Evolutionary conservation across 1,139 yeast genomes (phyloP), one percentile per base, ranked within the genome.

Genomic region (Kodamaea derodonti): DNA sequence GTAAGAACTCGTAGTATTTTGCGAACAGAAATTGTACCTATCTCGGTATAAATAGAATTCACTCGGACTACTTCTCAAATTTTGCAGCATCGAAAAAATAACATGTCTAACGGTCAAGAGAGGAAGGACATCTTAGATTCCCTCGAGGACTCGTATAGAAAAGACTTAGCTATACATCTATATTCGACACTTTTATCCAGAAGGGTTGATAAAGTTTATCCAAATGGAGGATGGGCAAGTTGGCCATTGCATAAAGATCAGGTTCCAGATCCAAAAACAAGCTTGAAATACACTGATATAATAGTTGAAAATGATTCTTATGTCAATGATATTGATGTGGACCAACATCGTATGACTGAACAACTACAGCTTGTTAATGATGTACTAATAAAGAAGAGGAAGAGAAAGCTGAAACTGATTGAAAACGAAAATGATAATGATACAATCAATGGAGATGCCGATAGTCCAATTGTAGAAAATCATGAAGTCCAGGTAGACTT

Each of bases 141-240:
- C 8, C 39, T 75, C 13, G 79, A 78, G 42, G 55, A 56, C 2
- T 70, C 68, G 3, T 70, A 64, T 38, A 52, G 72, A 10, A 51
- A 50, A 11, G 83, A 79, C 49, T 53, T 78, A 23, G 72, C 75
- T 0, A 40, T 73, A 1, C 85, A 79, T 52, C 52, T 79, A 5
- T 78, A 76, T 47, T 64, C 76, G 10, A 40, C 72, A 0, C 56
- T 62, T 32, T 53, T 78, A 18, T 47, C 72, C 3, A 71, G 63
- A 31, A 49, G 58, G 14, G 44, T 62, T n/a, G 59, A 69, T 35
- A 68, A 69, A 0, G 20, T 30, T 9, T 60, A 62, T 36, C 80
- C 81, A 2, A 31, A 39, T 2, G 34, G 42, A 4, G 34, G 38
- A 3, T 76, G 80, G 72, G 36, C 69, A 2, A 42, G 56, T 1